Base-by-base conservation (phyloP, 2,329 filamentous ascomycete species). In the Apiospora koreana region DNA sequence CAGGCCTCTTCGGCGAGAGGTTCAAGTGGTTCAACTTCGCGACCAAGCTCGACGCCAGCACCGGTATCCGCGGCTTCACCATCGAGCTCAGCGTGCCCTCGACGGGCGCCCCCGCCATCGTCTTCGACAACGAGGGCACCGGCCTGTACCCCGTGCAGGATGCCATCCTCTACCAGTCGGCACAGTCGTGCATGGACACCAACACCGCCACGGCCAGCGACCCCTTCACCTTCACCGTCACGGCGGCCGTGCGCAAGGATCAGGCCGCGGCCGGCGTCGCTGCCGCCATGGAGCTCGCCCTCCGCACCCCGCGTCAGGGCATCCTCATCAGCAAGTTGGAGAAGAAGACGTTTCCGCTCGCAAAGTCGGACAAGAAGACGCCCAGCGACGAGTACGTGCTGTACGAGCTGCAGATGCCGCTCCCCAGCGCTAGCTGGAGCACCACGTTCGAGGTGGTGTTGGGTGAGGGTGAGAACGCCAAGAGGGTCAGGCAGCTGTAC, bases 11-110 rank as follows among this genome's bases (percentile, higher is more conserved):
- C 58, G 67, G 71, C 1, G 76, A 79, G 65, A 35, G 7, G 0
- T 81, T 82, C 58, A 66, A 71, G 0, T 81, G 75, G 72, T 81
- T 75, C 69, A 75, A 79, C 69, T 82, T 80, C 66, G 68, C 71
- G 2, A 74, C 75, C 4, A 46, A 71, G 6, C 48, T 81, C 16
- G 70, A 76, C 42, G 69, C 72, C 41, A 69, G 68, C n/a, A 72
- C 71, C 0, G 78, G 79, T 3, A 77, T 81, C 71, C 76, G 74
- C 72, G 78, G 74, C 64, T 81, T 81, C 69, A 69, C 75, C 70
- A 75, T 81, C 14, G 73, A 78, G 46, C 46, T 78, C 43, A 74
- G 70, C 12, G 75, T 72, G 6, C 71, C 74, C 23, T 77, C 76
- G 0, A 77, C 70, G 10, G 77, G 76, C 23, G 73, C 72, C 41